Conservation (phyloP, 1,284 basidiomycete genomes). For the Ceratobasidium theobromae region DNA sequence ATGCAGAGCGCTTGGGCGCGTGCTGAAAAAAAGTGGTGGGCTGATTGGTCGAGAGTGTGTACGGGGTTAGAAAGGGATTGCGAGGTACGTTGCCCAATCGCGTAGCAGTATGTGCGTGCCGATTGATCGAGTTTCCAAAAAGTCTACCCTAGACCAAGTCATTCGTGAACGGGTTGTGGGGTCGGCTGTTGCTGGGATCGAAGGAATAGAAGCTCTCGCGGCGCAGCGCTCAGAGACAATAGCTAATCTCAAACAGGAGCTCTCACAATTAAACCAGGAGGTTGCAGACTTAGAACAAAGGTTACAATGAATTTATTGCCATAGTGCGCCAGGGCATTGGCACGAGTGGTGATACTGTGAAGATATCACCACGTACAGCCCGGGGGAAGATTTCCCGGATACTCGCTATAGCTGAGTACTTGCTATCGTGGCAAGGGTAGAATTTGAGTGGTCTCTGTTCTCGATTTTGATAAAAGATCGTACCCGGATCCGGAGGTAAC, state of each 20-base stretch:
- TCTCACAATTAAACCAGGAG: background rate
- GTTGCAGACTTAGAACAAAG: conserved; percentile 10
- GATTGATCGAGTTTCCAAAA: background rate
- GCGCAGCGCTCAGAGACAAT: conserved; percentile 4
- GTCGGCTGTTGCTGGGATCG: conserved; percentile 10
- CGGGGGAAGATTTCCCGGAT: too few relatives aligned
- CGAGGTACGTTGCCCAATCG: conserved; percentile 8
- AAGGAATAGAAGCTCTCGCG: conserved; percentile 15
- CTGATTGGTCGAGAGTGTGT: conserved; percentile 28
- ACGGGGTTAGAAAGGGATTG: conserved; percentile 27
- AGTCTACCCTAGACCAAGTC: background rate
- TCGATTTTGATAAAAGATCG: too few relatives aligned
- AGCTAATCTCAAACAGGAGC: conserved; percentile 4
- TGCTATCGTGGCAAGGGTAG: too few relatives aligned
- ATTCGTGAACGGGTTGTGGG: conserved; percentile 13
- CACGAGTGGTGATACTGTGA: too few relatives aligned
- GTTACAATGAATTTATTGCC: background rate
- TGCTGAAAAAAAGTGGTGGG: conserved; percentile 28
- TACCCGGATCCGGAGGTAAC: too few relatives aligned
- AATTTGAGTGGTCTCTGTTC: too few relatives aligned
- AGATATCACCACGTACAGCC: too few relatives aligned
- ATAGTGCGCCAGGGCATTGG: background rate
- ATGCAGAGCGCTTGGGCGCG: conserved; percentile 28
- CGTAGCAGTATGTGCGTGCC: too few relatives aligned
- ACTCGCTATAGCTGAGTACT: too few relatives aligned